Evolutionary conservation across 1,284 basidiomycete species (phyloP).

Genomic region (Entoloma clypeatum): DNA sequence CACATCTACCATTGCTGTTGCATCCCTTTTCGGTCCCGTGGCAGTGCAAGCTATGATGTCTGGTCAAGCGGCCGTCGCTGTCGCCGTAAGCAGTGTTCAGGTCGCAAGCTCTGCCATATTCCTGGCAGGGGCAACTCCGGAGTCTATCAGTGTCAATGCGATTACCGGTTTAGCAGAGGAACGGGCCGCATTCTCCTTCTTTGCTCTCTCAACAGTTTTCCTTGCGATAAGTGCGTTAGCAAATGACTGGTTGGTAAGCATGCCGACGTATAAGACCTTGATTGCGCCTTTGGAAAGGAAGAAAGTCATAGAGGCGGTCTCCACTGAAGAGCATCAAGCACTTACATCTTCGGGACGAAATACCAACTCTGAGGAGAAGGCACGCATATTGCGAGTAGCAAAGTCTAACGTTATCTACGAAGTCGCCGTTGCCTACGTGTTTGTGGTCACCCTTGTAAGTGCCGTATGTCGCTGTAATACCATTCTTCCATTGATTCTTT

Average conservation of each 20-base stretch:
- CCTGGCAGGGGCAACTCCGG: constrained; percentile 40
- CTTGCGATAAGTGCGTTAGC: constrained; percentile 49
- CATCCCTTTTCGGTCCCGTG: constrained; percentile 66
- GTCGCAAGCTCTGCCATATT: constrained; percentile 60
- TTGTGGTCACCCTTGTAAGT: constrained; percentile 76
- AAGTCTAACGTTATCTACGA: constrained; percentile 68
- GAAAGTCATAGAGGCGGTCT: constrained; percentile 16
- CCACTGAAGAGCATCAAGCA: constrained; percentile 32
- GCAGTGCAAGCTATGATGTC: constrained; percentile 70
- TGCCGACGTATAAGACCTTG: constrained; percentile 55
- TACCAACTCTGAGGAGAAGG: constrained; percentile 29
- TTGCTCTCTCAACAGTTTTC: constrained; percentile 65
- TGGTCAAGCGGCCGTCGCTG: constrained; percentile 75
- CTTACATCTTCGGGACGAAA: constrained; percentile 31
- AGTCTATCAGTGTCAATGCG: constrained; percentile 26
- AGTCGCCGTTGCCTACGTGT: constrained; percentile 72
- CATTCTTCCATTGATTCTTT: constrained; percentile 7
- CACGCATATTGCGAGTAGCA: constrained; percentile 50
- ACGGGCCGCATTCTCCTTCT: constrained; percentile 67
- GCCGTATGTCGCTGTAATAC: constrained; percentile 2
- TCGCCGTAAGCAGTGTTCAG: constrained; percentile 69
- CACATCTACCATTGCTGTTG: constrained; percentile 64
- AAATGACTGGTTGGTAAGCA: constrained; percentile 53
- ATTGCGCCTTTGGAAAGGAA: constrained; percentile 40
- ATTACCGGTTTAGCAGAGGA: constrained; percentile 50